phyloP scores from a whole-genome alignment of 2,329 filamentous ascomycete genomes.

The Penicillium janthinellum region DNA sequence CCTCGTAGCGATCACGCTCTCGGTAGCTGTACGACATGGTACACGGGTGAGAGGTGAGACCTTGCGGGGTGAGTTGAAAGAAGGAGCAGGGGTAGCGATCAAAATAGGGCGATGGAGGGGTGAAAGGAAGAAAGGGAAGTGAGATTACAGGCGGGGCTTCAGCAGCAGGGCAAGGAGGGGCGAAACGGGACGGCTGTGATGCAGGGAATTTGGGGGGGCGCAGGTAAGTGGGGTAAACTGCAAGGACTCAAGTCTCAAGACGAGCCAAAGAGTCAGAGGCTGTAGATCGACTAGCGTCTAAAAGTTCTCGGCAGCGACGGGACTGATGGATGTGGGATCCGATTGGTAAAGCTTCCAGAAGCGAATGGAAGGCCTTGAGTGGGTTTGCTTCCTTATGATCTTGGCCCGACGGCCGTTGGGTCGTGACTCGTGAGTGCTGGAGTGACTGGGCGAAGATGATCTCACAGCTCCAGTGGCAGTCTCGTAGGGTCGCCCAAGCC shows the following conservation, averaged over 20 bases:
- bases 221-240: constrained; percentile 15
- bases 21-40: constrained; percentile 43
- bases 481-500: constrained; percentile 14
- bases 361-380: constrained; percentile 8
- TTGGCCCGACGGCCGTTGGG: background rate
- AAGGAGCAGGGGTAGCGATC: background rate
- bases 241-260: background rate
- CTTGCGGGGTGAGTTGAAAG: constrained; percentile 12
- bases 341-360: constrained; percentile 26
- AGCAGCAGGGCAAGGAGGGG: constrained; percentile 7
- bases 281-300: constrained; percentile 22
- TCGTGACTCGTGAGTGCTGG: background rate
- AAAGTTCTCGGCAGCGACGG: background rate
- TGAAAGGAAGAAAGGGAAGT: background rate
- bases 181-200: constrained; percentile 10
- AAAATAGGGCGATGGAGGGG: background rate
- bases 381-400: background rate
- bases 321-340: constrained; percentile 4
- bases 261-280: constrained; percentile 13
- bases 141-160: constrained; percentile 1
- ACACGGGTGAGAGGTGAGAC: constrained; percentile 13
- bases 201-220: constrained; percentile 25
- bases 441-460: constrained; percentile 11
- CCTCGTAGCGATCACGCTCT: constrained; percentile 46
- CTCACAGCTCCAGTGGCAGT: background rate